Base-by-base conservation (phyloP, 179 eudicot species). In the Beta macrorhiza region DNA sequence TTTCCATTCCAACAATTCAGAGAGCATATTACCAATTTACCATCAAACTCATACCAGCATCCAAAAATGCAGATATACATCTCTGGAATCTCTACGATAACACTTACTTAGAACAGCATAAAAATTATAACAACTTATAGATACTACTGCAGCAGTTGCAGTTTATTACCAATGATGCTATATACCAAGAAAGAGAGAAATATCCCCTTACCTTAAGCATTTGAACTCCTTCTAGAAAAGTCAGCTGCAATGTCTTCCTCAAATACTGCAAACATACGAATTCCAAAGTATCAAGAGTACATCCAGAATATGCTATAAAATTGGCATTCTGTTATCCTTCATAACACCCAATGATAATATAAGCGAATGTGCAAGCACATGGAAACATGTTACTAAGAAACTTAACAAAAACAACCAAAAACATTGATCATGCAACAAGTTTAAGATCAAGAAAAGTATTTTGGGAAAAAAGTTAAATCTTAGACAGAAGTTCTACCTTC, bases 181-280 rank as follows among this genome's bases (percentile, higher is more conserved):
- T 49, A 13, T 22, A 14, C 7, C 15, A 52, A 22, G 22, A 64
- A 44, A 25, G 52, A 51, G 32, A 47, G 68, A 73, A 59, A 81
- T 2, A 80, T 10, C 65, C 52, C 45, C 80, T 81, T 70, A 91
- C 98, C 98, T 92, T 91, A 22, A 95, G 91, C 95, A 95, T 91
- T 85, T 93, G 86, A 67, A 95, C 83, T 22, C 98, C 98, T 84
- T 92, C 98, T 87, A 86, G 90, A 83, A 95, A 95, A 5, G 97
- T 90, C 81, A 95, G 95, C 55, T 91, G 88, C 74, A 95, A 83
- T 17, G 99, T 95, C 81, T 88, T 81, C 57, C 87, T 85, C 87
- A 91, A 79, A 84, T 95, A 95, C 99, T 95, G 93, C 90, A 78
- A 19, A 42, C 19, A 61, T 53, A 78, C 44, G 78, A 79, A 79